A percentile compares a stretch with the other conserved stretches of the same genome.
Evolutionary conservation across 2,329 filamentous ascomycete genomes (phyloP).

Genomic region (Fusarium drepaniforme): DNA sequence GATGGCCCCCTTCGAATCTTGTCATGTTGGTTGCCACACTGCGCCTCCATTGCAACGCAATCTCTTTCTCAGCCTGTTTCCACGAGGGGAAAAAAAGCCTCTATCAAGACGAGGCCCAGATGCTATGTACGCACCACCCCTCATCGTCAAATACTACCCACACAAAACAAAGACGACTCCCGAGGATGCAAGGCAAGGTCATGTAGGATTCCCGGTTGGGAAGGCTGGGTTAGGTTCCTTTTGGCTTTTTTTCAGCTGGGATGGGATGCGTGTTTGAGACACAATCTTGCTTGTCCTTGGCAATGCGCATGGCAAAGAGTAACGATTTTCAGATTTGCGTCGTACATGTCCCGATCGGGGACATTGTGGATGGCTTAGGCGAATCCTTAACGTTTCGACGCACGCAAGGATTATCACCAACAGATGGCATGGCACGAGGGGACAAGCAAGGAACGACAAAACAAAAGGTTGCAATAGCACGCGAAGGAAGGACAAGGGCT

Average conservation of each 20-base stretch:
- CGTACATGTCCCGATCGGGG: constrained; percentile 7
- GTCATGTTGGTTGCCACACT: constrained; percentile 29
- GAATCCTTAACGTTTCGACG: constrained; percentile 13
- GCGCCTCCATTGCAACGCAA: constrained; percentile 41
- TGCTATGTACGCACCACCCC: constrained; percentile 6
- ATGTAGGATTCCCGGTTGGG: constrained; percentile 25
- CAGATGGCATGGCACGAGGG: constrained; percentile 5
- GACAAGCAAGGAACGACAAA: not conserved
- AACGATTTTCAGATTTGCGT: constrained; percentile 30
- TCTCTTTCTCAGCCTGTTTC: constrained; percentile 26
- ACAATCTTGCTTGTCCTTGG: constrained; percentile 25
- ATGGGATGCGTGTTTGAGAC: constrained; percentile 35
- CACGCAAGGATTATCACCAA: constrained; percentile 12
- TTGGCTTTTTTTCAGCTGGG: constrained; percentile 37
- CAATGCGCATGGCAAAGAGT: constrained; percentile 23
- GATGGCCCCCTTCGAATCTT: constrained; percentile 14
- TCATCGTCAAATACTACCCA: constrained; percentile 9
- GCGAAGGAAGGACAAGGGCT: constrained; percentile 10
- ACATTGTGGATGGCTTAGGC: constrained; percentile 1
- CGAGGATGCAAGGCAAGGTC: constrained; percentile 15
- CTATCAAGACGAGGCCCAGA: constrained; percentile 5
- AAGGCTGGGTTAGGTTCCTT: constrained; percentile 7
- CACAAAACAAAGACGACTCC: constrained; percentile 4
- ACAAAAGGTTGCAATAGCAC: constrained; percentile 9
- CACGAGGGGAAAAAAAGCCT: constrained; percentile 7